Percentiles rank a stretch among this genome's conserved stretches.
These are phyloP conservation scores for Ogataea hybrid DNA, from an alignment of 1,139 yeast genomes.

Conservation along the genomic window DNA sequence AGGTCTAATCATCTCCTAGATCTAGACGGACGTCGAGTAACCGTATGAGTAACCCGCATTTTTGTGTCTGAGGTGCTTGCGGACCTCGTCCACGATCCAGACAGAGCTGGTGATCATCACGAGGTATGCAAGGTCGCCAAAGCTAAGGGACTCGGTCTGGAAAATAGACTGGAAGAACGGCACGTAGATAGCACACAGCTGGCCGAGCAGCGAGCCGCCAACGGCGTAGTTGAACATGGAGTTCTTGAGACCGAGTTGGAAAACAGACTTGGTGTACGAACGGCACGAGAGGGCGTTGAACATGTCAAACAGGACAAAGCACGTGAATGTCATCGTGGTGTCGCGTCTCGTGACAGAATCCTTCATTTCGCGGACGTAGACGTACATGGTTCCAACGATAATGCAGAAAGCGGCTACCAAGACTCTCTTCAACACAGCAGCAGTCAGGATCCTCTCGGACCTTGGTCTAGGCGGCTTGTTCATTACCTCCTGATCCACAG, in stretches of 20 bases:
- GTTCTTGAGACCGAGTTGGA: constrained; percentile 76
- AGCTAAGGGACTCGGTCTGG: constrained; percentile 85
- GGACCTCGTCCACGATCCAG: constrained; percentile 77
- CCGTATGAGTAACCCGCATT: constrained; percentile 22
- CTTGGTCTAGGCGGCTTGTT: constrained; percentile 89
- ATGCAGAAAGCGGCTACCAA: constrained; percentile 73
- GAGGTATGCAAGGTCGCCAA: constrained; percentile 66
- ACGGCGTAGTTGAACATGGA: constrained; percentile 93
- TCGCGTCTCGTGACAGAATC: constrained; percentile 89
- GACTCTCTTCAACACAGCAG: constrained; percentile 65
- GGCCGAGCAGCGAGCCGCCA: constrained; percentile 87
- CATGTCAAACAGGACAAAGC: constrained; percentile 94
- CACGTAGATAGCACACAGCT: constrained; percentile 85
- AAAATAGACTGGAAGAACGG: constrained; percentile 90
- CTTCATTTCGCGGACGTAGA: constrained; percentile 80
- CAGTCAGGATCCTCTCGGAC: constrained; percentile 76
- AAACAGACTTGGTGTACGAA: constrained; percentile 76
- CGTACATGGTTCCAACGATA: constrained; percentile 76
- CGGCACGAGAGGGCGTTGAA: constrained; percentile 94
- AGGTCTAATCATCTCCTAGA: neutral
- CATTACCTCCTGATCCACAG: constrained; percentile 95
- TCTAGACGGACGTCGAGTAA: constrained; percentile 29
- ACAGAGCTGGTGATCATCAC: constrained; percentile 70
- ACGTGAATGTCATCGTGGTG: constrained; percentile 98
- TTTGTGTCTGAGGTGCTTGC: constrained; percentile 47